Percentiles rank a stretch among this genome's conserved stretches.
Conservation (phyloP, 2,329 filamentous ascomycete genomes). For the Rhytidhysteron rufulum region DNA sequence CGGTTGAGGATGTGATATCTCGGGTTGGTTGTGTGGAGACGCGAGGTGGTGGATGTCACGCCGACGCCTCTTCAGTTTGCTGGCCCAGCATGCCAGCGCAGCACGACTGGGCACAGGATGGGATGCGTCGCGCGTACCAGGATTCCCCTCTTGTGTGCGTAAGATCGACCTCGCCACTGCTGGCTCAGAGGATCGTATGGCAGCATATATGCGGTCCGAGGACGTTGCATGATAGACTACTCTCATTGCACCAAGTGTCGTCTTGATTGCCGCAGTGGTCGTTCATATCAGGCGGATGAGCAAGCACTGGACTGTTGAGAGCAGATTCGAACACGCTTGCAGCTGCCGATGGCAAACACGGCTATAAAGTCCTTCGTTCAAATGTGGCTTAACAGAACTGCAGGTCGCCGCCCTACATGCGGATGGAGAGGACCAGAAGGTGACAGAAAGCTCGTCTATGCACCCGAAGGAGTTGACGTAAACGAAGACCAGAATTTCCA, state of each 20-base stretch:
- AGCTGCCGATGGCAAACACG: no score
- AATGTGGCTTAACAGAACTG: background rate
- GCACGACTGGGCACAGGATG: conserved; percentile 17
- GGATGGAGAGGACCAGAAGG: no score
- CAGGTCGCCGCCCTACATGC: background rate
- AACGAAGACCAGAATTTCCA: background rate
- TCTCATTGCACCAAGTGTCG: conserved; percentile 4
- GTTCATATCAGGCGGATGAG: background rate
- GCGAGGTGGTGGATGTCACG: conserved; percentile 3
- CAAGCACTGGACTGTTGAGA: background rate
- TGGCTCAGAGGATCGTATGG: conserved; percentile 6
- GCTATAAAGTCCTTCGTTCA: no score
- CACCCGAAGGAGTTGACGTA: background rate
- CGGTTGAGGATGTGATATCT: conserved; percentile 4
- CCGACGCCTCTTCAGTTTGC: no score
- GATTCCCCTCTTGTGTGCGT: conserved; percentile 6
- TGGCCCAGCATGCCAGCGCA: conserved; percentile 17
- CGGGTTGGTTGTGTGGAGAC: background rate
- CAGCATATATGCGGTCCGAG: conserved; percentile 9
- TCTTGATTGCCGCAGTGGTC: background rate
- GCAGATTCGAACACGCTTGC: background rate
- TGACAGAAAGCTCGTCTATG: background rate
- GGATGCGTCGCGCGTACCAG: conserved; percentile 10
- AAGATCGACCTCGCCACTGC: conserved; percentile 13
- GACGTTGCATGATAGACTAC: conserved; percentile 13